Evolutionary conservation across 2,329 filamentous ascomycete species (phyloP), one percentile per base, ranked within the genome.

Genomic region (Piedraia hortae): DNA sequence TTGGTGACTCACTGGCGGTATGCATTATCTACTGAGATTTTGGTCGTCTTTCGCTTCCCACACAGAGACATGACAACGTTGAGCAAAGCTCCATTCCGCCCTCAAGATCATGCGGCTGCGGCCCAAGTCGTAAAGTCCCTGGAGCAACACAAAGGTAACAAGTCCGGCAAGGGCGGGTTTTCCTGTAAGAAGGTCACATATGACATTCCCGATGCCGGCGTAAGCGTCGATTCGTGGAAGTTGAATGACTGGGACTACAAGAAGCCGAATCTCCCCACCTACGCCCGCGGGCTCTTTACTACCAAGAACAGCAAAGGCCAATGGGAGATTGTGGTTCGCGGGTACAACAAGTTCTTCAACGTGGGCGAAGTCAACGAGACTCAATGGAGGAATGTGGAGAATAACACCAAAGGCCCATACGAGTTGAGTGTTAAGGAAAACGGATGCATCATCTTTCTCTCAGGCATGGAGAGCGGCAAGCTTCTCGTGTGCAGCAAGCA

Each of bases 281-380:
- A 91, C 43, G 80, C 85, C 4, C 67, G 85, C 24, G 85, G 85
- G 4, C 59, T 97, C 1, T 97, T 97, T 47, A 97, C 80, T n/a
- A 71, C 70, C 18, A 60, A 50, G 31, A 67, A 61, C 29, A 51
- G 56, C 21, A 53, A 60, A 12, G 64, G 65, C 5, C 53, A 61
- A 5, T 51, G 62, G 7, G 75, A 90, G 44, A 91, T 97, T 34
- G 72, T 61, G 1, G 64, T 77, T 21, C 62, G 85, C 34, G 85
- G 85, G 22, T 97, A 97, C 47, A 82, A 97, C 55, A 97, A 97
- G 48, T 97, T 97, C 53, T 97, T 97, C 62, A 97, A 97, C 36
- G 59, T 75, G 18, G 62, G 62, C 22, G 85, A 97, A 48, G 70
- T 89, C 5, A 45, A 51, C 20, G 63, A 71, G 31, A 97, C 85